Conservation (phyloP, 805 yeast genomes). For the Nakazawaea wyomingensis region DNA sequence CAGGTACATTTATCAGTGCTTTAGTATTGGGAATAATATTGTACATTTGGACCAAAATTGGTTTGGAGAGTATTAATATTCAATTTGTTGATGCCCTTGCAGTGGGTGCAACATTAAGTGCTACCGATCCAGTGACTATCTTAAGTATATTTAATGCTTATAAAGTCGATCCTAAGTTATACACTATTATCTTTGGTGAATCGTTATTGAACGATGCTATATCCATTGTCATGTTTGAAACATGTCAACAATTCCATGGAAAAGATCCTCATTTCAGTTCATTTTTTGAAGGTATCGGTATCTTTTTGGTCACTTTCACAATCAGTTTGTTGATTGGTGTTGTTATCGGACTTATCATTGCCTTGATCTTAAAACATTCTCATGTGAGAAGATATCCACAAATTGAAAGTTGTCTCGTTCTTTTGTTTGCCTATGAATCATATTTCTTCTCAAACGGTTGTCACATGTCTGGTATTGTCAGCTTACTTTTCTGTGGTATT, state of each 20-base stretch:
- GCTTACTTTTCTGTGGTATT: slow-evolving; percentile 91
- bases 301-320: slow-evolving; percentile 89
- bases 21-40: slow-evolving; percentile 84
- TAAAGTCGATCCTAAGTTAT: slow-evolving; percentile 95
- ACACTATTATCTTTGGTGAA: slow-evolving; percentile 97
- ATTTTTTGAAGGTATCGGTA: slow-evolving; percentile 90
- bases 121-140: slow-evolving; percentile 98
- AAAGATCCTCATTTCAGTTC: slow-evolving; percentile 68
- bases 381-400: slow-evolving; percentile 94
- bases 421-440: slow-evolving; percentile 89
- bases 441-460: slow-evolving; percentile 98
- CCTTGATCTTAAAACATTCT: slow-evolving; percentile 84
- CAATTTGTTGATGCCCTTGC: slow-evolving; percentile 97
- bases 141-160: slow-evolving; percentile 94
- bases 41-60: slow-evolving; percentile 86
- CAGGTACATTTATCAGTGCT: slow-evolving; percentile 92
- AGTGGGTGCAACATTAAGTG: slow-evolving; percentile 95
- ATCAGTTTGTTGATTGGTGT: slow-evolving; percentile 88
- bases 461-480: slow-evolving; percentile 98
- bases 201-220: slow-evolving; percentile 94
- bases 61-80: slow-evolving; percentile 80
- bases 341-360: slow-evolving; percentile 81
- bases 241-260: slow-evolving; percentile 94
- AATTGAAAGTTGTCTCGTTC: slow-evolving; percentile 89
- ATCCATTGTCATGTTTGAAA: slow-evolving; percentile 97